Evolutionary conservation across 108 stramenopile species (phyloP), one percentile per base, ranked within the genome.

Genomic region (Bacterosira constricta): DNA sequence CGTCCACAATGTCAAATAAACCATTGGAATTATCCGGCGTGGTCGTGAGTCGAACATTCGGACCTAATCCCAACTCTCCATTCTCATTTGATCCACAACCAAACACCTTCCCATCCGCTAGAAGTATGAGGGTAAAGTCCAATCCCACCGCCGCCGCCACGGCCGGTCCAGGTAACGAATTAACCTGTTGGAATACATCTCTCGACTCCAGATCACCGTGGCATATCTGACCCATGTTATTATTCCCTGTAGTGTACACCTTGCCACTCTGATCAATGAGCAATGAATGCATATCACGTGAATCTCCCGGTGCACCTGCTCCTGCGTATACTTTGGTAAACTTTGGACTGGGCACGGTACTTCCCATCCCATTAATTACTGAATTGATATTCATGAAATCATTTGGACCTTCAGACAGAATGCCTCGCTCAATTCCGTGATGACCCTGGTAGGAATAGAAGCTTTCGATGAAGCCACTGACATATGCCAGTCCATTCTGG

Each of bases 51-150:
- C 15, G 12, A 6, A 55, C 35, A 38, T 52, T 37, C 2, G 18
- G 60, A 10, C 69, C 79, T 30, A 69, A 42, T 23, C 79, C 79
- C 34, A 76, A 37, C 63, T 77, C 69, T 20, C 79, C 75, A 41
- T 71, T 32, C 11, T 64, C 57, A 38, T 80, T 80, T 25, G 32
- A 37, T 15, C 79, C 79, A 15, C 75, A 80, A 18, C 66, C 73
- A 54, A 71, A 80, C 36, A 69, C 68, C n/a, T 36, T 31, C 37
- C 79, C 79, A 34, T 77, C 79, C 36, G 12, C 32, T 2, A 65
- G 53, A 17, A 72, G 32, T 25, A 70, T 76, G 11, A 77, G 60
- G 1, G 73, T 69, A 52, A 77, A 76, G 65, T 80, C 75, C 21
- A 77, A 41, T 17, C 79, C 79, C n/a, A 60, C 79, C 21, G 69